These are phyloP conservation scores for Talaromyces sp. DNA, from an alignment of 2,329 filamentous ascomycete species.

Conservation along the genomic window DNA sequence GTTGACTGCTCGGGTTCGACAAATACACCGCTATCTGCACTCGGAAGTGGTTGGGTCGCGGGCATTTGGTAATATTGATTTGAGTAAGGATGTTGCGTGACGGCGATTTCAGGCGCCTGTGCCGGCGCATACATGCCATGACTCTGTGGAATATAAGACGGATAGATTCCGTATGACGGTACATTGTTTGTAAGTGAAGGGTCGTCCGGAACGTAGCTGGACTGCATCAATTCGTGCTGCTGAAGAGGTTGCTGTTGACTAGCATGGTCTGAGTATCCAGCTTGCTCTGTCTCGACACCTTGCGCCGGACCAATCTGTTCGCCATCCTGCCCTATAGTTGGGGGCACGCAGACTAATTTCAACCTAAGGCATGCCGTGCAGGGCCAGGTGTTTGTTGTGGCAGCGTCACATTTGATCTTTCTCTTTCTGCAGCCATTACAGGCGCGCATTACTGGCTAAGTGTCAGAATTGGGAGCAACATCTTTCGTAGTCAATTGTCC, in stretches of 20 bases:
- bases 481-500: conserved; percentile 13
- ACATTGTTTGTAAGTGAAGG: conserved; percentile 10
- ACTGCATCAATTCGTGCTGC: conserved; percentile 52
- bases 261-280: conserved; percentile 21
- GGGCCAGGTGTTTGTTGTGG: conserved; percentile 95
- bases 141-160: conserved; percentile 35
- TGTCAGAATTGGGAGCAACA: conserved; percentile 12
- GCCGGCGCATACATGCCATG: conserved; percentile 31
- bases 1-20: conserved; percentile 63
- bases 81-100: conserved; percentile 28
- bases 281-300: conserved; percentile 25
- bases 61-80: conserved; percentile 21
- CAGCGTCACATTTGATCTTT: conserved; percentile 98
- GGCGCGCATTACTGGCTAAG: conserved; percentile 79
- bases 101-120: conserved; percentile 30
- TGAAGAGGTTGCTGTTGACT: conserved; percentile 46
- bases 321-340: conserved; percentile 73
- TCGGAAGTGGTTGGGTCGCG: conserved; percentile 27
- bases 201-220: conserved; percentile 26
- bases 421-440: conserved; percentile 91
- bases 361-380: conserved; percentile 89
- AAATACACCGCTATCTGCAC: conserved; percentile 46
- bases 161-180: conserved; percentile 33
- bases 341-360: conserved; percentile 89
- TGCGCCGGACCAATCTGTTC: conserved; percentile 33